Evolutionary conservation across 179 eudicot genomes (phyloP), one percentile per base, ranked within the genome.

Genomic region (Carnegiea gigantea): DNA sequence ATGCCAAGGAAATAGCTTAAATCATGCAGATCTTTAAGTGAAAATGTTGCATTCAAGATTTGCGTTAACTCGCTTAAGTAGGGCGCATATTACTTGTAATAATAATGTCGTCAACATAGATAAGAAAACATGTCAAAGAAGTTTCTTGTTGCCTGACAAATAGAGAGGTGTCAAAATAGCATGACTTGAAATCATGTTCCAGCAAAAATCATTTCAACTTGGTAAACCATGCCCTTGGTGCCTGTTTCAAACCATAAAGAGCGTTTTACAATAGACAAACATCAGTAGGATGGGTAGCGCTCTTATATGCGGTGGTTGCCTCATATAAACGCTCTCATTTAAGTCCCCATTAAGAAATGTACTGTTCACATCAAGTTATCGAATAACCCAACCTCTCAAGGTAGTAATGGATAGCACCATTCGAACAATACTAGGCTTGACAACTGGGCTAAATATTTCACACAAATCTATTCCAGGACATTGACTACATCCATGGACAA

Each of bases 201-300:
- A 26, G 0, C 17, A 43, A 46, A 46, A 40, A 33, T 9, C 1
- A 0, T 3, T 30, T 36, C 36, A 73, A 30, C 24, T 73, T 18
- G 10, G 20, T 36, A 30, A 36, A 73, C 17, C 54, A 43, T 13
- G 51, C 76, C 20, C 76, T 1, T 43, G 49, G 76, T 11, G 23
- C 76, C 4, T 73, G n/a, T 73, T 73, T 73, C 17, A 73, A 46
- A 43, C 76, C 76, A 73, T 43, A 73, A 18, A 40, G 12, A 18
- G 76, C 76, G 28, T 73, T 20, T 5, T 18, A 1, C 0, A 73
- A 46, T 17, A 12, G 17, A 73, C 76, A 73, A 73, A 73, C 76
- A 73, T 73, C 5, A 43, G 54, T 36, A 36, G n/a, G 76, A 33
- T 38, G 21, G 0, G 38, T 40, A 15, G 76, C 6, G 0, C 20